Evolutionary conservation across 768 basidiomycete species (phyloP).

Genomic region (Daedaleopsis nitida): DNA sequence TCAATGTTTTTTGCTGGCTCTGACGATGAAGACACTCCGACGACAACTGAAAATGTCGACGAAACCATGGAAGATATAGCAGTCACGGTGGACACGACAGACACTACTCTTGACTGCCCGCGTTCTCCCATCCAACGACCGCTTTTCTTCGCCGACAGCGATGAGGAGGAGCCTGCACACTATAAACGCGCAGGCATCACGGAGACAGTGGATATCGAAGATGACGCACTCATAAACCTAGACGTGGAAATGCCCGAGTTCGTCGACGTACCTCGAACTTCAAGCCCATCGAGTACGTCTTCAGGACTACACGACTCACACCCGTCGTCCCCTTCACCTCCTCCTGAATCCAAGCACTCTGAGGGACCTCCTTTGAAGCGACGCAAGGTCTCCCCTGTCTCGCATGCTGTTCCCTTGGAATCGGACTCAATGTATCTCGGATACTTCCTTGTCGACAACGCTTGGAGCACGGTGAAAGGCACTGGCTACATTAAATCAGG

Average conservation of each 20-base stretch:
- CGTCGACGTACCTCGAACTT: conserved; percentile 31
- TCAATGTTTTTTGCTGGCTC: conserved; percentile 63
- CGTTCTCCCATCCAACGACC: conserved; percentile 27
- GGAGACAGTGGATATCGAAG: neutral
- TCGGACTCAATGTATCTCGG: conserved; percentile 57
- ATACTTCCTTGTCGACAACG: conserved; percentile 67
- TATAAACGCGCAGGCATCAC: neutral
- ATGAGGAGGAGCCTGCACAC: conserved; percentile 38
- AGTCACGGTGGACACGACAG: neutral
- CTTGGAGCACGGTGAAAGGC: conserved; percentile 79
- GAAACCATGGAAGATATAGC: neutral
- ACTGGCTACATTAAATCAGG: conserved; percentile 66
- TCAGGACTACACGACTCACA: conserved; percentile 26
- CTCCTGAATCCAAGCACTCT: conserved; percentile 2
- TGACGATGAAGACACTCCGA: conserved; percentile 44
- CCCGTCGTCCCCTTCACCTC: conserved; percentile 31
- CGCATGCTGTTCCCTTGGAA: neutral
- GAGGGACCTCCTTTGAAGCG: conserved; percentile 48
- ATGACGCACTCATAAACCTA: conserved; percentile 11
- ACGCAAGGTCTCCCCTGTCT: conserved; percentile 38
- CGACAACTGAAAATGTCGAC: conserved; percentile 21
- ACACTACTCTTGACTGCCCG: neutral
- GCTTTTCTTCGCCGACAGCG: conserved; percentile 46
- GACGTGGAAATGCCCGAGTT: conserved; percentile 31
- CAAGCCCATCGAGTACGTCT: conserved; percentile 43